A percentile compares a stretch with the other conserved stretches of the same genome.
phyloP scores from a whole-genome alignment of 108 stramenopile species.

The Hondaea fermentalgiana region DNA sequence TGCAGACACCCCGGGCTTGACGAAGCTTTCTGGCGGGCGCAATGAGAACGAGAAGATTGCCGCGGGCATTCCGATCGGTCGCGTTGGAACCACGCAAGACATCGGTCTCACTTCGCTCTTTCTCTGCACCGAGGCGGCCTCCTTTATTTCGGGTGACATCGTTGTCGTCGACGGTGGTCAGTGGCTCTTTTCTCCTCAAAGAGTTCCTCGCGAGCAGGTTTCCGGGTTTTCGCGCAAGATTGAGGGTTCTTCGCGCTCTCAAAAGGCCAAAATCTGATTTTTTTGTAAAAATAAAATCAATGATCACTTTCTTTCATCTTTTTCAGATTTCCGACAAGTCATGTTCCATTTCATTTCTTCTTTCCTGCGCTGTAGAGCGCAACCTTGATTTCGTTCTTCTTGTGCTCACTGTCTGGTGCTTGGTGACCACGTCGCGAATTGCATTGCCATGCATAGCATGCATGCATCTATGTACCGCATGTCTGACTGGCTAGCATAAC shows the following conservation, averaged over 20 bases:
- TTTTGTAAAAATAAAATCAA: too few species aligned
- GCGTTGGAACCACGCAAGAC: background rate
- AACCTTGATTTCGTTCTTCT: too few species aligned
- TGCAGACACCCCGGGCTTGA: background rate
- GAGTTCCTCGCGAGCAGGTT: background rate
- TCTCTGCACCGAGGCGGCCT: background rate
- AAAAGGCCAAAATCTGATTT: background rate
- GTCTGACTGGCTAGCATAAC: too few species aligned
- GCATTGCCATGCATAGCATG: too few species aligned
- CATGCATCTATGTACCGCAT: too few species aligned
- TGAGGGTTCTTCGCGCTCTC: background rate
- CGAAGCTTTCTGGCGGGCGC: background rate
- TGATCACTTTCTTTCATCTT: too few species aligned
- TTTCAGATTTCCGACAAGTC: too few species aligned
- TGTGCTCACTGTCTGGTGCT: too few species aligned
- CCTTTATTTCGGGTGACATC: background rate
- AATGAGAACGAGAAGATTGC: background rate
- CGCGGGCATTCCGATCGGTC: background rate
- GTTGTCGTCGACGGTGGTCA: conserved; percentile 13
- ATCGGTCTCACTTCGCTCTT: background rate
- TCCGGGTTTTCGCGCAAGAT: background rate
- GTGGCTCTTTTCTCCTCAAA: background rate
- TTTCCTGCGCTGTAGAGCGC: too few species aligned
- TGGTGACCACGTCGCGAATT: too few species aligned
- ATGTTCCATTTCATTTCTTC: too few species aligned